Conservation (phyloP, 192 early-diverging fungal genomes). For the Backusella luteola region DNA sequence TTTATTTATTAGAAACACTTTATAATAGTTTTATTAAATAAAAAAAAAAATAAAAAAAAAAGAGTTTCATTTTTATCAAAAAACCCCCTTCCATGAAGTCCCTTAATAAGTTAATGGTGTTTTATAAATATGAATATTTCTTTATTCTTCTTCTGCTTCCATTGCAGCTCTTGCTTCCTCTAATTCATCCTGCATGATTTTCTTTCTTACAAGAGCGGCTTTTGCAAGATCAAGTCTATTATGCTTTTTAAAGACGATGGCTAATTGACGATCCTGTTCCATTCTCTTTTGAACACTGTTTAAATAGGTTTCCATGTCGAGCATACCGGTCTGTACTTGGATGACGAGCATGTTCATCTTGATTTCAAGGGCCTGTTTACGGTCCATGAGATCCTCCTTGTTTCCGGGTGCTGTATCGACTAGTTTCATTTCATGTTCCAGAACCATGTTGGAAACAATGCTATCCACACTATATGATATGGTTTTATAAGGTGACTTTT, state of each 20-base stretch:
- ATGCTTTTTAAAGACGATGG: slow-evolving; percentile 66
- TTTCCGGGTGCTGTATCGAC: slow-evolving; percentile 40
- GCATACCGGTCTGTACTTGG: slow-evolving; percentile 64
- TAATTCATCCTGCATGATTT: slow-evolving; percentile 78
- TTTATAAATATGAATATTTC: background rate
- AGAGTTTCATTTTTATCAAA: too few species aligned
- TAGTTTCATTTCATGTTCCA: slow-evolving; percentile 63
- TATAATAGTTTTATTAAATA: background rate
- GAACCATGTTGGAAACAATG: slow-evolving; percentile 71
- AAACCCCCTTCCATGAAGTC: too few species aligned
- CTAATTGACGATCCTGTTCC: slow-evolving; percentile 56
- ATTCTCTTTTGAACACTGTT: slow-evolving; percentile 56
- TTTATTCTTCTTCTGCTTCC: slow-evolving; percentile 24
- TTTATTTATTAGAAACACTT: background rate
- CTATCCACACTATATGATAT: slow-evolving; percentile 57
- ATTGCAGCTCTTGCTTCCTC: slow-evolving; percentile 73
- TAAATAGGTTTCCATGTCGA: slow-evolving; percentile 74
- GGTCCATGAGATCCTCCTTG: slow-evolving; percentile 63
- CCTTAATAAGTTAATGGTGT: background rate
- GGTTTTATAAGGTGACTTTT: background rate
- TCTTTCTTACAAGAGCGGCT: slow-evolving; percentile 61
- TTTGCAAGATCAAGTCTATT: slow-evolving; percentile 64
- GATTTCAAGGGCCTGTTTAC: slow-evolving; percentile 65
- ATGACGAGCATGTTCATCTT: slow-evolving; percentile 74
- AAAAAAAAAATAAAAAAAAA: too few species aligned